Conservation (phyloP, 2,329 filamentous ascomycete species). For the Coniochaeta hoffmannii region DNA sequence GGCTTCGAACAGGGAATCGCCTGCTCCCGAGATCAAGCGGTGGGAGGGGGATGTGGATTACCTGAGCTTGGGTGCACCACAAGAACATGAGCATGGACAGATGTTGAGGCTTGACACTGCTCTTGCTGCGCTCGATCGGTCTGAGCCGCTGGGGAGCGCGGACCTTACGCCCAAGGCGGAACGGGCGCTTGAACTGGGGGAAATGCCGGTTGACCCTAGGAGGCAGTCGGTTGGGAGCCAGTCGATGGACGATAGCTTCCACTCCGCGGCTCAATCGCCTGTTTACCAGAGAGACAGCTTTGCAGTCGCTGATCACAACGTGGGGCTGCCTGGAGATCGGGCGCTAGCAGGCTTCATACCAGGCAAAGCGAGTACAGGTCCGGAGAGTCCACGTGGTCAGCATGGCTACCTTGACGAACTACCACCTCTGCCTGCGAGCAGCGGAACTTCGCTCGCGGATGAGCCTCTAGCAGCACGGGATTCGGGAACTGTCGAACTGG, state of each 20-base stretch:
- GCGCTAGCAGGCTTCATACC: neutral
- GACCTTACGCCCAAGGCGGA: conserved; percentile 56
- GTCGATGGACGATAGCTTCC: neutral
- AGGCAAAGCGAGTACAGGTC: neutral
- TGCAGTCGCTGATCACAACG: neutral
- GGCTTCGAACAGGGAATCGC: conserved; percentile 24
- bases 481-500: neutral
- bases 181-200: neutral
- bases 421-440: conserved; percentile 10
- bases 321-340: neutral
- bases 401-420: conserved; percentile 2
- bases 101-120: conserved; percentile 10
- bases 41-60: conserved; percentile 20
- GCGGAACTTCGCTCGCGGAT: neutral
- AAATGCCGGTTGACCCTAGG: neutral
- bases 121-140: conserved; percentile 5
- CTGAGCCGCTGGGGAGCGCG: conserved; percentile 50
- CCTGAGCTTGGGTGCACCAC: conserved; percentile 8
- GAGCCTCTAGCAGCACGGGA: neutral
- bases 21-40: conserved; percentile 22
- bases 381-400: neutral
- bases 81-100: neutral
- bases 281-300: neutral
- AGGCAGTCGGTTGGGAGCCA: neutral
- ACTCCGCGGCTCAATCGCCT: conserved; percentile 1